A percentile compares a stretch with the other conserved stretches of the same genome.
Conservation (phyloP, 441 rosid species). For the Pelargonium australe region DNA sequence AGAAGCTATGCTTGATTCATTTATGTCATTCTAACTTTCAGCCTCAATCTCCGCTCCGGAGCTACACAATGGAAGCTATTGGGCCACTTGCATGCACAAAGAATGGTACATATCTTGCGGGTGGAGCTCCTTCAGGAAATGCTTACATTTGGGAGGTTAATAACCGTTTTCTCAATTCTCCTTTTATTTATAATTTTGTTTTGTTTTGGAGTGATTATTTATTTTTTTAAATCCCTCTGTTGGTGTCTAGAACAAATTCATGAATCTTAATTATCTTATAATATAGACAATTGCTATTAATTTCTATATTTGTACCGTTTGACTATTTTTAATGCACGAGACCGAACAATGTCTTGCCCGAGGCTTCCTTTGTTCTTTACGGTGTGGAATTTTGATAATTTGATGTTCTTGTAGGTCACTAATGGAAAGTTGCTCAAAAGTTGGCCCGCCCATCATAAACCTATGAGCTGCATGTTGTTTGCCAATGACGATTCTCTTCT, state of each 20-base stretch:
- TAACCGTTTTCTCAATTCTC: neutral
- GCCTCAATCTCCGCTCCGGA: constrained; percentile 39
- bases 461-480: constrained; percentile 41
- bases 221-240: neutral
- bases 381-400: constrained; percentile 10
- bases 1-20: neutral
- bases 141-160: constrained; percentile 51
- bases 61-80: constrained; percentile 48
- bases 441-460: constrained; percentile 41
- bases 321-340: no score
- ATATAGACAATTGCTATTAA: no score
- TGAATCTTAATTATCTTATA: no score
- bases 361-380: neutral
- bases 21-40: constrained; percentile 18
- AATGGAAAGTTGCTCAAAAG: constrained; percentile 42
- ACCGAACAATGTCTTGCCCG: neutral
- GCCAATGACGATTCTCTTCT: constrained; percentile 42
- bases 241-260: no score
- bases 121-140: constrained; percentile 46
- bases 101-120: constrained; percentile 43
- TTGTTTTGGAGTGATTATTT: neutral
- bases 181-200: neutral
- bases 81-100: constrained; percentile 40
- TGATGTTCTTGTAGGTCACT: constrained; percentile 31
- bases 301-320: no score